These are phyloP conservation scores for Mycosphaerelloides madeirae DNA, from an alignment of 2,329 filamentous ascomycete genomes.

Conservation along the genomic window DNA sequence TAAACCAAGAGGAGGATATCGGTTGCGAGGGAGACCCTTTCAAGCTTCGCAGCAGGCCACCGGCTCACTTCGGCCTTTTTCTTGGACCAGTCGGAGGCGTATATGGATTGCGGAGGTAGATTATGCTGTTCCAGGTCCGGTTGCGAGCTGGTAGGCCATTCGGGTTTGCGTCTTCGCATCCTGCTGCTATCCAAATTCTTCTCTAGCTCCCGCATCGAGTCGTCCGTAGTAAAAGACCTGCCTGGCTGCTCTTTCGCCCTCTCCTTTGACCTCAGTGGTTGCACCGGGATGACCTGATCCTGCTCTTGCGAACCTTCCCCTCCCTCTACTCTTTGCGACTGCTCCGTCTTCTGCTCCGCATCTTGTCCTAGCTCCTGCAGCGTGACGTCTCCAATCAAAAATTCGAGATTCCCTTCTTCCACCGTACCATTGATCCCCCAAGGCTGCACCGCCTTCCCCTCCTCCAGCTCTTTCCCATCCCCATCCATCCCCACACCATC, in stretches of 20 bases:
- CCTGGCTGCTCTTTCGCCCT: background rate
- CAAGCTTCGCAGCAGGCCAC: conserved; percentile 41
- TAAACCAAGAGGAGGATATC: conserved; percentile 38
- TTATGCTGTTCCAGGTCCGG: conserved; percentile 9
- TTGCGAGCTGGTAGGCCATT: conserved; percentile 41
- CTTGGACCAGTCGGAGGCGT: conserved; percentile 34
- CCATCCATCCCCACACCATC: conserved; percentile 22
- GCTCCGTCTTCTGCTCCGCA: conserved; percentile 1
- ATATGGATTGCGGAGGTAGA: conserved; percentile 44
- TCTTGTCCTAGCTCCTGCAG: conserved; percentile 3
- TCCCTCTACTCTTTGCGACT: background rate
- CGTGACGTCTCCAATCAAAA: no score
- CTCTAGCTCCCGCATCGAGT: conserved; percentile 19
- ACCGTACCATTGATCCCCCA: no score
- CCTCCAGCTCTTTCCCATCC: background rate
- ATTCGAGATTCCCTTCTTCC: no score
- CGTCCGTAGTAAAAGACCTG: conserved; percentile 6
- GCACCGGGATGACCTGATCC: background rate
- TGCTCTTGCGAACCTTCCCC: background rate
- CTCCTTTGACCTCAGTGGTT: background rate
- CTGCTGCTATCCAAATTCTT: conserved; percentile 15
- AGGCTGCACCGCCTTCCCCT: no score
- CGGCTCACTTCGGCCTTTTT: conserved; percentile 28
- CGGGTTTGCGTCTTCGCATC: conserved; percentile 6
- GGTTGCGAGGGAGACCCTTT: conserved; percentile 37